Percentiles rank a stretch among this genome's conserved stretches.
Conservation (phyloP, 495 filamentous ascomycete genomes). For the Patellaria atrata region DNA sequence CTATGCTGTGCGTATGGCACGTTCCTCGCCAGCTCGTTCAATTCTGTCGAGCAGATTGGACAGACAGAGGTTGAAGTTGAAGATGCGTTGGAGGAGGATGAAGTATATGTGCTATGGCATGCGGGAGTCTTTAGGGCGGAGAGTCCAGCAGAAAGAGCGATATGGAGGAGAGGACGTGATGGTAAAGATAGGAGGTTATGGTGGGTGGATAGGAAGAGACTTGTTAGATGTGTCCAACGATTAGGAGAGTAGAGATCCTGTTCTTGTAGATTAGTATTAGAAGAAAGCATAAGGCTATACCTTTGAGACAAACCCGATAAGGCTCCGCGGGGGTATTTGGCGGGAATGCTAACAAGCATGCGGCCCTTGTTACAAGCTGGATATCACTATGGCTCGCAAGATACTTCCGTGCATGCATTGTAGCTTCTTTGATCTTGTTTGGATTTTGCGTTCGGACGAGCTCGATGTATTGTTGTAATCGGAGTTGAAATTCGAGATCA, state of each 20-base stretch:
- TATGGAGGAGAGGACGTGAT: constrained; percentile 69
- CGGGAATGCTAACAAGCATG: constrained; percentile 61
- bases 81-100: constrained; percentile 42
- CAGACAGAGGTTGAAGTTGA: constrained; percentile 56
- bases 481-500: constrained; percentile 82
- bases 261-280: constrained; percentile 5
- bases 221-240: constrained; percentile 65
- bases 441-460: constrained; percentile 51
- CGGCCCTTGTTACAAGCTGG: constrained; percentile 50
- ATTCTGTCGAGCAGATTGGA: constrained; percentile 87
- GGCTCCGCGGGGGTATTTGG: constrained; percentile 46
- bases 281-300: constrained; percentile 1
- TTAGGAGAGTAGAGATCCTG: constrained; percentile 56
- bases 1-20: constrained; percentile 90
- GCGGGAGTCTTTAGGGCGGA: constrained; percentile 92
- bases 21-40: constrained; percentile 76
- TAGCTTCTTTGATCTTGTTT: constrained; percentile 56
- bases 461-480: constrained; percentile 93
- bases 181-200: constrained; percentile 79
- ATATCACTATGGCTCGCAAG: constrained; percentile 51
- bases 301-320: constrained; percentile 46
- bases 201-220: constrained; percentile 73
- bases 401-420: constrained; percentile 65
- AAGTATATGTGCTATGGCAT: constrained; percentile 60
- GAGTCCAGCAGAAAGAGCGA: constrained; percentile 78